Conservation (phyloP, 345 rosid species). For the Streptanthus diversifolius region DNA sequence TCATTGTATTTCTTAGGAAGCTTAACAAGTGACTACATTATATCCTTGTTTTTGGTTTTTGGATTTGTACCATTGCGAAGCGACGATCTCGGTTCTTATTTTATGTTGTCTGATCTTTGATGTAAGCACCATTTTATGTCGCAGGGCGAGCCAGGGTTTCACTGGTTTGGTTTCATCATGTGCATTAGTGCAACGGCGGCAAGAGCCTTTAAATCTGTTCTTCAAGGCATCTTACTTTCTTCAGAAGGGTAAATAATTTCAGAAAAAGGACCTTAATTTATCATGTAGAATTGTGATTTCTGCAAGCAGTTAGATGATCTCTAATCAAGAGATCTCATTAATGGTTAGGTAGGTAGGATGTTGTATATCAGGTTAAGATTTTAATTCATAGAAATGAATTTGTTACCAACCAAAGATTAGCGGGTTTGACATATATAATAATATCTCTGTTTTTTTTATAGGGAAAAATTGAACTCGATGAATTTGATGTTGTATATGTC, state of each 20-base stretch:
- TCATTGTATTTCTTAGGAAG: neutral
- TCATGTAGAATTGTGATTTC: neutral
- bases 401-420: neutral
- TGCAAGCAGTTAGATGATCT: constrained; percentile 1
- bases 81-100: neutral
- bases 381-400: neutral
- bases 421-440: neutral
- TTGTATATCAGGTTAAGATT: neutral
- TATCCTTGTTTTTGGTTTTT: neutral
- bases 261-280: neutral
- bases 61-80: too few species aligned
- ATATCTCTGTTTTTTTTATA: neutral
- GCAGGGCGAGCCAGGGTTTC: constrained; percentile 97
- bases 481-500: constrained; percentile 90
- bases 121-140: neutral
- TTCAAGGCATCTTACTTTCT: constrained; percentile 93
- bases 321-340: constrained; percentile 5
- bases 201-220: constrained; percentile 95
- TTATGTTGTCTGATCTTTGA: neutral
- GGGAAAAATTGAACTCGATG: constrained; percentile 95
- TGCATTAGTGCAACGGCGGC: constrained; percentile 95
- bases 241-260: constrained; percentile 61
- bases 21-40: constrained; percentile 1
- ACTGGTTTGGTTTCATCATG: constrained; percentile 90
- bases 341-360: constrained; percentile 13